Evolutionary conservation across 441 rosid genomes (phyloP), one percentile per base, ranked within the genome.

Genomic region (Pelargonium fulgidum): DNA sequence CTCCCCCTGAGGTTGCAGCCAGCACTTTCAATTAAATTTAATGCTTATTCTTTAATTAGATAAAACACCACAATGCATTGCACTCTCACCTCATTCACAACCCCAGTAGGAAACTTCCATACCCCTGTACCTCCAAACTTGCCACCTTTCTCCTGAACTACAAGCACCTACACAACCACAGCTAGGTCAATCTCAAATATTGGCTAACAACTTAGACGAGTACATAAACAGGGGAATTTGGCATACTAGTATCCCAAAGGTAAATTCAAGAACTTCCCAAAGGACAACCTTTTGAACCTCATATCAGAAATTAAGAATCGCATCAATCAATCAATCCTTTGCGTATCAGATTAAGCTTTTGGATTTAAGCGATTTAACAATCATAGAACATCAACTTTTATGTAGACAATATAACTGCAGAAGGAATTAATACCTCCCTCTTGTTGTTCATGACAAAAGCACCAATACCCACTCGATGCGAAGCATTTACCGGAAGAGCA

Each of bases 51-150:
- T 19, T 6, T 13, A 52, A 16, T 52, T n/a, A 6, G 8, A 52
- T 52, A 1, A 52, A 52, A 16, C 17, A 50, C 6, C 4, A 13
- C 52, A 9, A 9, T 33, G 7, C 39, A 33, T 47, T 13, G 12
- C 52, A 47, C 16, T n/a, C 68, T 41, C 58, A 89, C 98, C 97
- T 87, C 86, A 14, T 93, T 83, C 19, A 88, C 93, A 65, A 79
- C 87, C 68, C 97, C 96, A 2, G 98, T 86, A 62, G 97, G 97
- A 76, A 91, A 79, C 87, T 89, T 91, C 97, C 96, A 89, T 22
- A 86, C 52, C 54, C 96, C 89, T 36, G 41, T 75, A 52, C 94
- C 92, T 54, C 26, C 76, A 65, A 84, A 75, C n/a, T 72, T 75
- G 71, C 97, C 93, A 1, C 45, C 78, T 73, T 85, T 93, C 75